A percentile compares a stretch with the other conserved stretches of the same genome.
These are phyloP conservation scores for Trichoderma arundinaceum DNA, from an alignment of 2,329 filamentous ascomycete species.

Conservation along the genomic window DNA sequence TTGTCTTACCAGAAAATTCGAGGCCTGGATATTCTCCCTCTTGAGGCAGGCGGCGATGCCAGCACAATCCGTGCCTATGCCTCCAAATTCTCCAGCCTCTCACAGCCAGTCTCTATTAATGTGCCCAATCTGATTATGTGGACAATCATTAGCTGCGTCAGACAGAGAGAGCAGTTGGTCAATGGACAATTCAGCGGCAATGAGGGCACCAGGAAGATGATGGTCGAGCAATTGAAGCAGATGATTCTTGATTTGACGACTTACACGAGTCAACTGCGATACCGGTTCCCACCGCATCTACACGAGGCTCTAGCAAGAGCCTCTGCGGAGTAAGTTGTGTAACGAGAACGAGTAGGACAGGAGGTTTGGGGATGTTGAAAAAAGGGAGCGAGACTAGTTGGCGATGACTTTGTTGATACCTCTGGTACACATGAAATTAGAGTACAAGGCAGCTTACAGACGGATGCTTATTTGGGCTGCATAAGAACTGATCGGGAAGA, in stretches of 20 bases:
- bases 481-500: neutral
- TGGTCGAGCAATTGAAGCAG: conserved; percentile 74
- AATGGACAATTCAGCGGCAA: conserved; percentile 76
- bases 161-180: conserved; percentile 74
- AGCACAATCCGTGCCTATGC: conserved; percentile 79
- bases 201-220: conserved; percentile 64
- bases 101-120: conserved; percentile 83
- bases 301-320: conserved; percentile 88
- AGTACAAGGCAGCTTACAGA: neutral
- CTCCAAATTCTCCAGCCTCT: conserved; percentile 77
- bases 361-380: neutral
- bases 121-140: conserved; percentile 92
- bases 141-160: conserved; percentile 85
- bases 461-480: conserved; percentile 1
- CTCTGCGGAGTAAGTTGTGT: conserved; percentile 64
- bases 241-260: conserved; percentile 90
- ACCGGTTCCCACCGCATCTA: conserved; percentile 83
- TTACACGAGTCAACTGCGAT: conserved; percentile 90
- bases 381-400: neutral
- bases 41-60: conserved; percentile 76
- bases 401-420: conserved; percentile 25
- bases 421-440: conserved; percentile 17
- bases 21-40: conserved; percentile 76
- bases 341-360: neutral
- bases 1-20: conserved; percentile 66